Percentiles rank a stretch among this genome's conserved stretches.
Evolutionary conservation across 2,329 filamentous ascomycete genomes (phyloP).

Genomic region (Hypoxylon sp.): DNA sequence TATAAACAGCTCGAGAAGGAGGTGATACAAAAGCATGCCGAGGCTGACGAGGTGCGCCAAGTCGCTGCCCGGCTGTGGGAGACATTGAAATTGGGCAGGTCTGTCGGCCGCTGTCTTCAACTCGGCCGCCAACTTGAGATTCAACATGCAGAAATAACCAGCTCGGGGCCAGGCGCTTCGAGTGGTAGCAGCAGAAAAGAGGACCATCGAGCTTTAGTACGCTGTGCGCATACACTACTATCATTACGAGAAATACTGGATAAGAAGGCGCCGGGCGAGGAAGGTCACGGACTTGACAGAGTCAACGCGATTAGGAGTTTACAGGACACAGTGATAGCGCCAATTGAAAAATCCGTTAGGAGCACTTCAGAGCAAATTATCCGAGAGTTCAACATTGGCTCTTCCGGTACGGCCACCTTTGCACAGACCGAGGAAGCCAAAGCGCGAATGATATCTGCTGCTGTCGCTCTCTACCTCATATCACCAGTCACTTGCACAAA

Average conservation of each 20-base stretch:
- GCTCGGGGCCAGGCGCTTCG: constrained; percentile 50
- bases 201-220: constrained; percentile 83
- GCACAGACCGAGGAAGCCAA: constrained; percentile 80
- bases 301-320: constrained; percentile 80
- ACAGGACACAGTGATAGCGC: constrained; percentile 75
- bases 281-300: constrained; percentile 80
- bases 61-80: constrained; percentile 85
- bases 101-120: constrained; percentile 82
- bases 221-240: constrained; percentile 83
- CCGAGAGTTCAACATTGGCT: constrained; percentile 83
- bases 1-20: constrained; percentile 89
- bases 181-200: constrained; percentile 64
- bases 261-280: constrained; percentile 75
- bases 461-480: constrained; percentile 83
- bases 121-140: constrained; percentile 88
- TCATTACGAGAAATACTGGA: constrained; percentile 80
- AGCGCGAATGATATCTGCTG: constrained; percentile 77
- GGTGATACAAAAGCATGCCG: constrained; percentile 86
- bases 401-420: constrained; percentile 67
- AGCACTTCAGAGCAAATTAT: constrained; percentile 82
- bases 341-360: constrained; percentile 80
- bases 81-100: constrained; percentile 80
- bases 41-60: constrained; percentile 83
- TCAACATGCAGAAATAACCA: constrained; percentile 79
- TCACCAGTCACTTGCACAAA: constrained; percentile 73